Conservation (phyloP, 2,329 filamentous ascomycete genomes). For the Fusarium nisikadoi region DNA sequence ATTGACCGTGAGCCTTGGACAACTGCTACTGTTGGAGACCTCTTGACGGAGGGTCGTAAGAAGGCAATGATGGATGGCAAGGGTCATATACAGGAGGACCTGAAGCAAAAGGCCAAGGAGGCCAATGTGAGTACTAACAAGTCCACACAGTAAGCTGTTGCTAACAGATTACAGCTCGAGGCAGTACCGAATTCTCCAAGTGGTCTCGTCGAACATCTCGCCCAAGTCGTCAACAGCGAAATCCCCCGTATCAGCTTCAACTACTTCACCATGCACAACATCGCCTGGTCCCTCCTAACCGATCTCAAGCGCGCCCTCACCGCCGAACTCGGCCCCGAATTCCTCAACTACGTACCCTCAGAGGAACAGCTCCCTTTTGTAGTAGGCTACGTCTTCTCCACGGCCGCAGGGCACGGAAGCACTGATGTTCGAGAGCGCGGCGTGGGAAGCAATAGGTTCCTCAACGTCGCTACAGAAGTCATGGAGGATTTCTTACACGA, state of each 20-base stretch:
- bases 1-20: slow-evolving; percentile 8
- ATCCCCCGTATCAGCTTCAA: slow-evolving; percentile 12
- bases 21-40: neutral
- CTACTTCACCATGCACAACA: slow-evolving; percentile 26
- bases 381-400: slow-evolving; percentile 48
- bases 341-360: neutral
- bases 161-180: neutral
- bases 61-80: slow-evolving; percentile 9
- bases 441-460: neutral
- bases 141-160: neutral
- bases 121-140: neutral
- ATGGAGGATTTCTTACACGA: neutral
- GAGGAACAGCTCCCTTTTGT: slow-evolving; percentile 13
- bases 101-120: slow-evolving; percentile 2
- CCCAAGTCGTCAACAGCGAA: slow-evolving; percentile 5
- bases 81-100: neutral
- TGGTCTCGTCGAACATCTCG: slow-evolving; percentile 12
- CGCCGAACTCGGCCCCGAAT: neutral
- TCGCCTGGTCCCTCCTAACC: neutral
- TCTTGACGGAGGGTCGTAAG: slow-evolving; percentile 3
- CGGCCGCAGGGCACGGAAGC: slow-evolving; percentile 14
- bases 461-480: slow-evolving; percentile 1
- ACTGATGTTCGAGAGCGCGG: neutral
- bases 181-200: neutral
- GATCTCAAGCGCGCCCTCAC: slow-evolving; percentile 12